Base-by-base conservation (phyloP, 106 monocot genomes). In the Agapanthus africanus region DNA sequence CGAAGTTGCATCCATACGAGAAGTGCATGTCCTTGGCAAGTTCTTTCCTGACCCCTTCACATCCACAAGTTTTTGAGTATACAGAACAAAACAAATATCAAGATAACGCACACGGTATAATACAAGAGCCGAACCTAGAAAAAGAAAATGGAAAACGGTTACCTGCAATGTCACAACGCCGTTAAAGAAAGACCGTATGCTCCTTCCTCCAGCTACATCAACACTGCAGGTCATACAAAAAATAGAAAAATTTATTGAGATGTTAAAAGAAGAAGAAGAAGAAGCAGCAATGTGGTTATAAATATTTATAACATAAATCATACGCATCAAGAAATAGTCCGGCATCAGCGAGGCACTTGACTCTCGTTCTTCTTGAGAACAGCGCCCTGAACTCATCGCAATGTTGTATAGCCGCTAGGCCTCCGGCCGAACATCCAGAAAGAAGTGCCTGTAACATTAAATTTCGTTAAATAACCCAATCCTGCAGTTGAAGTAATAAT, bases 271-370 rank as follows among this genome's bases (percentile, higher is more conserved):
- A 19, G 46, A n/a, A n/a, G 10, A 16, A 30, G 11, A 56, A 0
- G 1, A 63, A 15, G 36, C 16, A 19, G 19, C 7, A 37, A 40
- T 65, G 40, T 65, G 65, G 15, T 40, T 1, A 65, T 23, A 40
- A 40, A 36, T 41, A 65, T 41, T 10, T 39, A 65, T 9, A 18
- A 68, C 40, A 37, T 51, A 36, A 67, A 39, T 38, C 81, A 50
- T 91, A 97, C 95, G 72, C 77, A 76, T 97, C 91, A 61, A 97
- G 85, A 68, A 97, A 97, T 66, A 91, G 34, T 62, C 95, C 91
- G 28, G 91, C 95, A 87, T 97, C 95, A 49, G 82, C 82, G 32
- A 97, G 75, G 73, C 95, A 97, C 70, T 91, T 97, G 41, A 89
- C 86, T 69, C 65, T 80, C 2, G 69, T 82, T 11, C 23, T 86